phyloP scores from a whole-genome alignment of 495 filamentous ascomycete genomes.

The Penicillium bovifimosum region DNA sequence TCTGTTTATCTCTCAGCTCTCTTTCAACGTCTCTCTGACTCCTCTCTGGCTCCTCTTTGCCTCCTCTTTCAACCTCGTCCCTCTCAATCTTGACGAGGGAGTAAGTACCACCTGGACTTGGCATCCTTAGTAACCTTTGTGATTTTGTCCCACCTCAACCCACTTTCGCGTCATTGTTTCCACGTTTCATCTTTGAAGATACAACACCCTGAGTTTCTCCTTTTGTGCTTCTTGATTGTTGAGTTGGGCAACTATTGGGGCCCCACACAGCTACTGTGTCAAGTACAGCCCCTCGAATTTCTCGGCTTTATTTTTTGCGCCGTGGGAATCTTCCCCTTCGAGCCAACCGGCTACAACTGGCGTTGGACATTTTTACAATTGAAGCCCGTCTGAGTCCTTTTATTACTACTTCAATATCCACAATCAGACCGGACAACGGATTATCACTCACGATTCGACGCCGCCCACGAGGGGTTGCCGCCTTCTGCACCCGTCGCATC shows the following conservation, averaged over 20 bases:
- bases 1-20: not conserved
- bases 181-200: not conserved
- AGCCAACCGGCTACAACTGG: not conserved
- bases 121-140: not conserved
- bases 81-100: not conserved
- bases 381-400: not conserved
- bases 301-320: not conserved
- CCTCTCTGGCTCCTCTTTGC: too few species aligned
- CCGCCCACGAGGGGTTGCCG: not conserved
- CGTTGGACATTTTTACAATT: slow-evolving; percentile 2
- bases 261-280: slow-evolving; percentile 9
- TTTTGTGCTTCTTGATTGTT: not conserved
- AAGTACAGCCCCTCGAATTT: slow-evolving; percentile 12
- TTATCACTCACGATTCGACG: not conserved
- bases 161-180: slow-evolving; percentile 21
- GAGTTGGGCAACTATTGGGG: slow-evolving; percentile 11
- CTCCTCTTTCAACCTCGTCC: not conserved
- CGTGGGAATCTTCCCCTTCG: not conserved
- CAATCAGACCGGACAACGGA: not conserved
- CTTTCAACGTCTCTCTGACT: too few species aligned
- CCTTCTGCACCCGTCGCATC: not conserved
- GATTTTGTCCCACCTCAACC: slow-evolving; percentile 5
- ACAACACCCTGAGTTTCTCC: slow-evolving; percentile 1
- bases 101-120: not conserved
- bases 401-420: not conserved